phyloP scores from a whole-genome alignment of 352 stramenopile species.

The Hyaloperonospora arabidopsidis region DNA sequence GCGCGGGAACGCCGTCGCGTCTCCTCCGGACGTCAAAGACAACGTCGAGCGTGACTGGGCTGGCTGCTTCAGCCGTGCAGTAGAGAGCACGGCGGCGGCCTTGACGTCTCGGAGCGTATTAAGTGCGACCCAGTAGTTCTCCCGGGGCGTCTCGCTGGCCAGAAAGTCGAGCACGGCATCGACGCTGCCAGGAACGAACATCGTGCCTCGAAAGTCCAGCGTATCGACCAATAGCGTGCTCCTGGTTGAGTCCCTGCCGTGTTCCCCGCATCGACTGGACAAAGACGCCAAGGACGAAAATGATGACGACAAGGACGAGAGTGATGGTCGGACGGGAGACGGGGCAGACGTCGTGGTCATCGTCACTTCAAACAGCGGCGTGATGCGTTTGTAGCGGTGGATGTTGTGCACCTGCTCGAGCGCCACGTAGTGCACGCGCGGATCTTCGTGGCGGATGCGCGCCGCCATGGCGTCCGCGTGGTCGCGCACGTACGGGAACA shows the following conservation, averaged over 20 bases:
- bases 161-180: slow-evolving; percentile 53
- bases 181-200: slow-evolving; percentile 46
- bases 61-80: slow-evolving; percentile 21
- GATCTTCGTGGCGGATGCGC: slow-evolving; percentile 40
- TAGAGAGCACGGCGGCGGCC: slow-evolving; percentile 39
- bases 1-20: slow-evolving; percentile 35
- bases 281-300: slow-evolving; percentile 26
- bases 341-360: no score
- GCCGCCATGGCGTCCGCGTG: slow-evolving; percentile 43
- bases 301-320: slow-evolving; percentile 12
- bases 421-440: slow-evolving; percentile 41
- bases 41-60: slow-evolving; percentile 24
- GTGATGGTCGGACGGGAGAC: slow-evolving; percentile 8
- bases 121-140: slow-evolving; percentile 65
- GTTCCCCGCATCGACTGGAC: slow-evolving; percentile 15
- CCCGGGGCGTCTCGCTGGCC: slow-evolving; percentile 44
- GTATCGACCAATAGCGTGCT: slow-evolving; percentile 21
- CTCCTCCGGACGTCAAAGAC: slow-evolving; percentile 35
- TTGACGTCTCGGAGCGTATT: slow-evolving; percentile 60
- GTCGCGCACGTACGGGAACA: slow-evolving; percentile 48
- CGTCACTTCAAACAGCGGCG: no score
- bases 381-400: slow-evolving; percentile 51
- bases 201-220: slow-evolving; percentile 64
- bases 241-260: slow-evolving; percentile 8
- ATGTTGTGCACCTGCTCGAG: slow-evolving; percentile 59